These are phyloP conservation scores for Eimeria sp. DNA, from an alignment of 169 alveolate genomes.

Conservation along the genomic window DNA sequence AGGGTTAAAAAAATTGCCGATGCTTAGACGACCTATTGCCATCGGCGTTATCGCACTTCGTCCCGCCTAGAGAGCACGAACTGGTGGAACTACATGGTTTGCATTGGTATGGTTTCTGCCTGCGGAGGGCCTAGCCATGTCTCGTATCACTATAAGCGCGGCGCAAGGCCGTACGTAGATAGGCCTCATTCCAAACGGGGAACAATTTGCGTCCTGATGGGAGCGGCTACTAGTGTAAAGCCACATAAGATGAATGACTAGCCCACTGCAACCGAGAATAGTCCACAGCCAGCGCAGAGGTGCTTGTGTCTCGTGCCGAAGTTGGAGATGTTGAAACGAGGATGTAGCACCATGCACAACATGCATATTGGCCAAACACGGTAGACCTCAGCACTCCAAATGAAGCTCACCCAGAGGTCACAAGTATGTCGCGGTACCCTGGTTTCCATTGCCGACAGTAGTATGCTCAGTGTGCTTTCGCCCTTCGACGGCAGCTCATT, in stretches of 20 bases:
- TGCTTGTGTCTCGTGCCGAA: not conserved
- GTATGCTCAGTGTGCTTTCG: not conserved
- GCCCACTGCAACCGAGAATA: not conserved
- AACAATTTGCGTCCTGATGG: not conserved
- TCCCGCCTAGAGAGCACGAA: not conserved
- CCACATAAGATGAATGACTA: not conserved
- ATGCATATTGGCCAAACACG: too few relatives aligned
- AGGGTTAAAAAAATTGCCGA: not conserved
- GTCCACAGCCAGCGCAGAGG: not conserved
- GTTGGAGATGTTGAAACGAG: not conserved
- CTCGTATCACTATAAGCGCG: not conserved
- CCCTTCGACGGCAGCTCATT: not conserved
- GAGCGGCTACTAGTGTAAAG: not conserved
- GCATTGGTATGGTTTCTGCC: not conserved
- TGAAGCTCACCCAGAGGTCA: not conserved
- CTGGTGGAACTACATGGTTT: not conserved
- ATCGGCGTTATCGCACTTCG: not conserved
- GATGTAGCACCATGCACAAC: not conserved
- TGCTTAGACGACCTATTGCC: not conserved
- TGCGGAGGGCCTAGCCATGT: not conserved
- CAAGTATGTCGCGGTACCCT: not conserved
- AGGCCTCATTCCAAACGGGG: not conserved
- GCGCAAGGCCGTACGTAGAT: not conserved
- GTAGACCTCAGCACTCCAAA: not conserved
- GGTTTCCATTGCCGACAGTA: too few relatives aligned